Conservation (phyloP, 2,329 filamentous ascomycete species). For the Aschersonia sp. region DNA sequence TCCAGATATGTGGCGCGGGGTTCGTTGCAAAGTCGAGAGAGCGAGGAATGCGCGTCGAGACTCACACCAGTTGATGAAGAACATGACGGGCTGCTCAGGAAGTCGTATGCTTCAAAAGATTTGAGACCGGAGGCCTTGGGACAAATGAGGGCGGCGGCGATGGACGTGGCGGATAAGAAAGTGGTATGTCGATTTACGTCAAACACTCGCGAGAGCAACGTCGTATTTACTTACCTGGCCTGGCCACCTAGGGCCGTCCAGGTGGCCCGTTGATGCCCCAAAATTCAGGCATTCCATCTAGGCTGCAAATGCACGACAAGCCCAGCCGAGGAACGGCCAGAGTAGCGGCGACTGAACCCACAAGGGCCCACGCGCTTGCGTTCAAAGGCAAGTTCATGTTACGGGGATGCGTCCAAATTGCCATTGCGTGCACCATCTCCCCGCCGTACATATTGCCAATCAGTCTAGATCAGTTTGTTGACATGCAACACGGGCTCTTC, state of each 20-base stretch:
- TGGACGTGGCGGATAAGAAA: not conserved
- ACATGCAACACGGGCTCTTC: too few species aligned
- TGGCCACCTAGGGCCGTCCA: too few species aligned
- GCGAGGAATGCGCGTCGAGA: conserved; percentile 10
- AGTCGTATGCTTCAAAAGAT: not conserved
- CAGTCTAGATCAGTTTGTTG: too few species aligned
- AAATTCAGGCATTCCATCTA: not conserved
- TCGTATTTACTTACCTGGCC: not conserved
- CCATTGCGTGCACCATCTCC: too few species aligned
- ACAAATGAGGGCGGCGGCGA: not conserved
- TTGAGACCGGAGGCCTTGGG: not conserved
- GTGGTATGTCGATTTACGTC: not conserved
- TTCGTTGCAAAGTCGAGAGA: conserved; percentile 1
- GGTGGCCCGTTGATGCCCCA: not conserved
- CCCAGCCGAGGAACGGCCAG: not conserved
- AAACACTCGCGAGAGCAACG: not conserved
- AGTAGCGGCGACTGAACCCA: too few species aligned
- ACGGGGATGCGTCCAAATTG: too few species aligned
- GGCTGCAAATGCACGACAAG: not conserved
- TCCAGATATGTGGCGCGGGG: too few species aligned
- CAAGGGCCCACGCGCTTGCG: too few species aligned
- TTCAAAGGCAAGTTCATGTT: too few species aligned
- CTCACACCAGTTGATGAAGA: conserved; percentile 94
- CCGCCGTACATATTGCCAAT: too few species aligned
- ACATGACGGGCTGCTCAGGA: conserved; percentile 44